Evolutionary conservation across 2,329 filamentous ascomycete genomes (phyloP).

Genomic region (Epichloe baconii): DNA sequence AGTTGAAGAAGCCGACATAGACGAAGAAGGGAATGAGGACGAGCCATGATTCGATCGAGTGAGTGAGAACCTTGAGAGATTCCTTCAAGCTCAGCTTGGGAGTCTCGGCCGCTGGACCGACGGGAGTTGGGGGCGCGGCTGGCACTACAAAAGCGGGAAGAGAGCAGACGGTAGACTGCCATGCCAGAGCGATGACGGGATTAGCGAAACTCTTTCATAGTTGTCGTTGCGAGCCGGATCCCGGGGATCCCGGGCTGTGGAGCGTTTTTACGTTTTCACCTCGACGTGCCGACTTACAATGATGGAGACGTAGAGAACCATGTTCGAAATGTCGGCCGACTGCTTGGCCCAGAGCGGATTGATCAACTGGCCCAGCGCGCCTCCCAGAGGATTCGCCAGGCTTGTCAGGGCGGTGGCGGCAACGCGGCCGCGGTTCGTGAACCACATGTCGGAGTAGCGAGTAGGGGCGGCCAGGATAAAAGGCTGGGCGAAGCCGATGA

Average conservation of each 20-base stretch:
- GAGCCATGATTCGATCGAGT: constrained; percentile 63
- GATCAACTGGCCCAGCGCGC: constrained; percentile 76
- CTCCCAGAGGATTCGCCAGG: constrained; percentile 81
- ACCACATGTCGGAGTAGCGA: constrained; percentile 89
- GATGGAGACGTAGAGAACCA: constrained; percentile 75
- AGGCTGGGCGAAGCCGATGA: constrained; percentile 80
- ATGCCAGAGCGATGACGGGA: constrained; percentile 7
- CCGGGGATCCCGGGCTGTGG: too few relatives aligned
- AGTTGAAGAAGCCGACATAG: constrained; percentile 92
- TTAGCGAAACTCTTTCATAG: background rate
- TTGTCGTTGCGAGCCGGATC: too few relatives aligned
- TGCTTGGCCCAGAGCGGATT: constrained; percentile 61
- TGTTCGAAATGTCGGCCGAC: constrained; percentile 55
- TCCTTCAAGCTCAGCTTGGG: constrained; percentile 38
- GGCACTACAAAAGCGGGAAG: constrained; percentile 77
- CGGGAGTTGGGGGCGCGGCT: constrained; percentile 61
- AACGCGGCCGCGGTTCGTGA: constrained; percentile 70
- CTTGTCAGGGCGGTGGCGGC: constrained; percentile 76
- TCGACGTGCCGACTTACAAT: constrained; percentile 43
- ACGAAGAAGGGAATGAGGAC: constrained; percentile 67
- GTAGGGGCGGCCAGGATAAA: constrained; percentile 86
- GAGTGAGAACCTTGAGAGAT: constrained; percentile 38
- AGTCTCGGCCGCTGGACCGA: constrained; percentile 51
- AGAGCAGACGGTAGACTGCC: constrained; percentile 32
- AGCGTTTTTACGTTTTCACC: too few relatives aligned